Base-by-base conservation (phyloP, 345 rosid genomes). In the Bruguiera gymnorhiza region DNA sequence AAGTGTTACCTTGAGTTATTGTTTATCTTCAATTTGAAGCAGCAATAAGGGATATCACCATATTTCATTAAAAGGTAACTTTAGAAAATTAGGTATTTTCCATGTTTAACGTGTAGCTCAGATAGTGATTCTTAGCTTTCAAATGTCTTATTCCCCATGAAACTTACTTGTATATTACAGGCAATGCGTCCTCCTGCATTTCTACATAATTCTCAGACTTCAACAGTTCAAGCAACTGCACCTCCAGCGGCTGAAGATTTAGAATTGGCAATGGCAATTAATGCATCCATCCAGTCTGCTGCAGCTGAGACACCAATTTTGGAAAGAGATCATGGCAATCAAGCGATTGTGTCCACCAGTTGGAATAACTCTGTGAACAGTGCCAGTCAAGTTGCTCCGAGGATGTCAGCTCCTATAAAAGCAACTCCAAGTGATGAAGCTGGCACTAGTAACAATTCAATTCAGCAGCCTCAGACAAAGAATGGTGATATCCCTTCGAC, bases 201-300 rank as follows among this genome's bases (percentile, higher is more conserved):
- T 83, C 85, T 92, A 68, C 87, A 43, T 59, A 71, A 75, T 34
- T 63, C 83, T n/a, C 80, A 72, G 65, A 55, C 71, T 32, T 76
- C 80, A 4, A 80, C 66, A 71, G 66, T 36, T 72, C 84, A 73
- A 65, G 96, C 92, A 60, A 85, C 97, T 70, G 94, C 97, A 52
- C 97, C 96, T 36, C 80, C 80, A 29, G 69, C 81, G 30, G 70
- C 80, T 19, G 92, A 83, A 73, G 98, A 90, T 69, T 46, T 78
- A 60, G 93, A 87, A 70, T 76, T 86, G 67, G 91, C 87, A 67
- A 86, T 85, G 91, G 98, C 92, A 67, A 76, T 88, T 67, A 87
- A 80, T 75, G 91, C 93, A 58, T 90, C 98, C 53, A 74, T 90
- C 79, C 98, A 90, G 73, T 77, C 94, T 34, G 76, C 81, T 46